Conservation (phyloP, 768 basidiomycete species). For the Lyophyllum atratum region DNA sequence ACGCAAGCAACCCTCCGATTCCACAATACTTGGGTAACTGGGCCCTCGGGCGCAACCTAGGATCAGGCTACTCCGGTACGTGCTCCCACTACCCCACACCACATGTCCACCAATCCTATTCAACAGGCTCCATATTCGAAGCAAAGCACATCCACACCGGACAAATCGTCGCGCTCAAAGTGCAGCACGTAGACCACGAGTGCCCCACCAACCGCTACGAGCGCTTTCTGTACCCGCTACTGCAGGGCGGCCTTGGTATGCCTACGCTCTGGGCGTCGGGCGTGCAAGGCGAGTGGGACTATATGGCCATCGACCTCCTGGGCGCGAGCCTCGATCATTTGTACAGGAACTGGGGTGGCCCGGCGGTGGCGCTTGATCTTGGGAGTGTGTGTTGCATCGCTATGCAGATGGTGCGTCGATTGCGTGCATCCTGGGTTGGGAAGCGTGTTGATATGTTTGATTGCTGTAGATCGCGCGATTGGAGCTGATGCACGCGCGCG, state of each 20-base stretch:
- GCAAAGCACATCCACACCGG: conserved; percentile 59
- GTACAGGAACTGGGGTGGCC: conserved; percentile 48
- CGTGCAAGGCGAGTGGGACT: conserved; percentile 61
- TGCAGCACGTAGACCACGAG: conserved; percentile 68
- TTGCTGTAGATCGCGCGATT: conserved; percentile 62
- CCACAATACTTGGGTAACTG: conserved; percentile 60
- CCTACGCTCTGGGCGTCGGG: conserved; percentile 70
- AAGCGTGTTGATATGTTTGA: conserved; percentile 6
- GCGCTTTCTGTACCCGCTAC: conserved; percentile 62
- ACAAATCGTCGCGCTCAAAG: conserved; percentile 70
- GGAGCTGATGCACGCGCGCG: conserved; percentile 75
- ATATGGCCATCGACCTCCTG: conserved; percentile 76
- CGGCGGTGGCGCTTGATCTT: conserved; percentile 61
- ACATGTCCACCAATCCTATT: not conserved
- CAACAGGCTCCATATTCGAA: conserved; percentile 66
- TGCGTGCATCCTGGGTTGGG: not conserved
- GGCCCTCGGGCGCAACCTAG: conserved; percentile 57
- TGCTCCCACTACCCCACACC: not conserved
- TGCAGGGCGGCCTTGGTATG: conserved; percentile 76
- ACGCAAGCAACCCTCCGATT: conserved; percentile 13
- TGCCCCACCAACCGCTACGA: conserved; percentile 80
- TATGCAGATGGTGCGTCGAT: conserved; percentile 65
- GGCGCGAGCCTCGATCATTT: conserved; percentile 70
- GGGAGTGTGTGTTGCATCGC: conserved; percentile 75
- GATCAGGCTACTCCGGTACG: conserved; percentile 75